Evolutionary conservation across 176 grass and related monocot species (phyloP).

Genomic region (Oryza longistaminata): DNA sequence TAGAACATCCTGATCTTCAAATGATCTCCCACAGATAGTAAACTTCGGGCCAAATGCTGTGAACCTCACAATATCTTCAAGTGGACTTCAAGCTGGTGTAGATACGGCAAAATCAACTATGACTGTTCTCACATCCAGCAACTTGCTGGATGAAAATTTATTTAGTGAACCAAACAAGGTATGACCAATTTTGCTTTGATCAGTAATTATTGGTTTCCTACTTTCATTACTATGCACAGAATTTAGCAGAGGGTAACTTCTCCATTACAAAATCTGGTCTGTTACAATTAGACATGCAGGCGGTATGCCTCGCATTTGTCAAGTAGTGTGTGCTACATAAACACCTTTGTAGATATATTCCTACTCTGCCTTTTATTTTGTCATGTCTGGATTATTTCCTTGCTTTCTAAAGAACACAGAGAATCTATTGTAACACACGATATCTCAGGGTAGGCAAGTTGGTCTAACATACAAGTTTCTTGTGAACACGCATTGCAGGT

Average conservation of each 20-base stretch:
- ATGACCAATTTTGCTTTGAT: not conserved
- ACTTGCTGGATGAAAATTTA: not conserved
- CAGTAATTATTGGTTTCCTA: not conserved
- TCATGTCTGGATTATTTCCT: too few relatives aligned
- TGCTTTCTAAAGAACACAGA: too few relatives aligned
- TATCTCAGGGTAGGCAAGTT: too few relatives aligned
- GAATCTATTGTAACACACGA: too few relatives aligned
- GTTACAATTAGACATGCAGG: too few relatives aligned
- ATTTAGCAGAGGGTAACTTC: not conserved
- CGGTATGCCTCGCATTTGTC: too few relatives aligned
- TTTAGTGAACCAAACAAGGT: slow-evolving; percentile 29
- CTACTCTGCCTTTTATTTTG: too few relatives aligned
- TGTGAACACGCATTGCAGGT: too few relatives aligned
- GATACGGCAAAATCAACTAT: not conserved
- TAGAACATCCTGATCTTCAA: not conserved
- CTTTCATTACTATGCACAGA: not conserved
- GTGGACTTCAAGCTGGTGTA: not conserved
- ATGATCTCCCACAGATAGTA: slow-evolving; percentile 44
- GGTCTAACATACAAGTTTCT: too few relatives aligned
- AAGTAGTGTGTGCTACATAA: too few relatives aligned
- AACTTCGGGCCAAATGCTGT: slow-evolving; percentile 43
- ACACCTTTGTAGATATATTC: too few relatives aligned
- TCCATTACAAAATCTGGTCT: too few relatives aligned
- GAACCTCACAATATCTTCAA: not conserved
- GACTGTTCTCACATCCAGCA: not conserved